phyloP scores from a whole-genome alignment of 768 basidiomycete genomes.

The Psilocybe cyanescens region DNA sequence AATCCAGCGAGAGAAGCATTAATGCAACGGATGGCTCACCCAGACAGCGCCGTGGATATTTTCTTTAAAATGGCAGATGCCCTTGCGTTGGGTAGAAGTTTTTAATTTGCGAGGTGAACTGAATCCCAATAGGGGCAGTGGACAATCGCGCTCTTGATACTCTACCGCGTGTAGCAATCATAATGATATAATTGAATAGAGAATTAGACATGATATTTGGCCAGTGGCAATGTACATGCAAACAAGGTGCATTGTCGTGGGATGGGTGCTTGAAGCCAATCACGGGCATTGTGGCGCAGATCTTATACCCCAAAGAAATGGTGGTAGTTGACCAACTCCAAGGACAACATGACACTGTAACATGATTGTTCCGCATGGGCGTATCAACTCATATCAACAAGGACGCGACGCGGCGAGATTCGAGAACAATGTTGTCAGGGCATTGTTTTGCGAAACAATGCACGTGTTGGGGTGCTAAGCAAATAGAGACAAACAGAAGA shows the following conservation, averaged over 20 bases:
- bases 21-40: not conserved
- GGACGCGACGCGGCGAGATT: slow-evolving; percentile 12
- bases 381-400: slow-evolving; percentile 15
- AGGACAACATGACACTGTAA: not conserved
- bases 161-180: too few species aligned
- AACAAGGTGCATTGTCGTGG: too few species aligned
- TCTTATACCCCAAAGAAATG: not conserved
- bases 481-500: slow-evolving; percentile 21
- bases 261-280: not conserved
- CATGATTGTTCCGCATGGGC: slow-evolving; percentile 5
- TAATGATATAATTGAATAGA: too few species aligned
- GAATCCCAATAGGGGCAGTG: not conserved
- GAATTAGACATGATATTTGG: not conserved
- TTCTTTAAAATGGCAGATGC: slow-evolving; percentile 46
- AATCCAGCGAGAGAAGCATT: not conserved
- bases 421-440: slow-evolving; percentile 15
- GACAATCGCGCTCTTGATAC: not conserved
- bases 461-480: slow-evolving; percentile 22
- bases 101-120: not conserved
- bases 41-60: slow-evolving; percentile 48
- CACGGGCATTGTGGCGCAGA: not conserved
- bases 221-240: not conserved
- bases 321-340: not conserved
- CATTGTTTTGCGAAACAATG: slow-evolving; percentile 20
- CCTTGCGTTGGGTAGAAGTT: slow-evolving; percentile 23